These are phyloP conservation scores for Huiozyma sinensis DNA, from an alignment of 805 yeast genomes.

Conservation along the genomic window DNA sequence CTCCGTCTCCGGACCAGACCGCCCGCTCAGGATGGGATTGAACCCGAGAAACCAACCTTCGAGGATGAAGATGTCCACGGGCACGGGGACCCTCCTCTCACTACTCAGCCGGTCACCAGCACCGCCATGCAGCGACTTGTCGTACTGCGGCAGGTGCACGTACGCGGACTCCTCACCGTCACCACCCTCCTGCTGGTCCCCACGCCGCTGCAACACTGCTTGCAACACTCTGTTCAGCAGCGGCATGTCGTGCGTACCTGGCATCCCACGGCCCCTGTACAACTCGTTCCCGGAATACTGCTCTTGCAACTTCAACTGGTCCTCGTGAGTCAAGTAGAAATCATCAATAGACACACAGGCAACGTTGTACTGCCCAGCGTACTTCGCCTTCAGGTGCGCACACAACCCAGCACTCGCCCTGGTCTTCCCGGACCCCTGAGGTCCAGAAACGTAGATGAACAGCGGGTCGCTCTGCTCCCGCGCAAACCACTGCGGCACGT, in stretches of 20 bases:
- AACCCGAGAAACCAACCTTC: slow-evolving; percentile 97
- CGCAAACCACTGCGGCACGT: slow-evolving; percentile 16
- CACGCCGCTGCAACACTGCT: slow-evolving; percentile 18
- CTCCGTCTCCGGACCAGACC: slow-evolving; percentile 6
- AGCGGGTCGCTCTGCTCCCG: slow-evolving; percentile 29
- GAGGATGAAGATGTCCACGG: slow-evolving; percentile 57
- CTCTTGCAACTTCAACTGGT: slow-evolving; percentile 41
- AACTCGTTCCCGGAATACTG: slow-evolving; percentile 39
- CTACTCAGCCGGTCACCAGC: slow-evolving; percentile 60
- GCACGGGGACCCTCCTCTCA: slow-evolving; percentile 20
- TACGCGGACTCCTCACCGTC: slow-evolving; percentile 19
- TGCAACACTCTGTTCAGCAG: slow-evolving; percentile 25
- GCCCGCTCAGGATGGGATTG: slow-evolving; percentile 28
- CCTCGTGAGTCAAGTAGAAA: slow-evolving; percentile 57
- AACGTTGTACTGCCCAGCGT: slow-evolving; percentile 29
- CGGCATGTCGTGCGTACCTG: slow-evolving; percentile 81
- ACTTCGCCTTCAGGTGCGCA: slow-evolving; percentile 24
- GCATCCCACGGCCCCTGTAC: slow-evolving; percentile 74
- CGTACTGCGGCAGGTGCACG: slow-evolving; percentile 54
- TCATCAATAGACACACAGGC: slow-evolving; percentile 73
- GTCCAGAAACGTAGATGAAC: slow-evolving; percentile 52
- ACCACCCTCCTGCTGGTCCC: neutral
- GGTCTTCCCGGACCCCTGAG: slow-evolving; percentile 76
- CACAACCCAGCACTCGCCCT: slow-evolving; percentile 38
- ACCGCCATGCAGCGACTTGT: slow-evolving; percentile 62